Base-by-base conservation (phyloP, 352 stramenopile genomes). In the Pythium periplocum region DNA sequence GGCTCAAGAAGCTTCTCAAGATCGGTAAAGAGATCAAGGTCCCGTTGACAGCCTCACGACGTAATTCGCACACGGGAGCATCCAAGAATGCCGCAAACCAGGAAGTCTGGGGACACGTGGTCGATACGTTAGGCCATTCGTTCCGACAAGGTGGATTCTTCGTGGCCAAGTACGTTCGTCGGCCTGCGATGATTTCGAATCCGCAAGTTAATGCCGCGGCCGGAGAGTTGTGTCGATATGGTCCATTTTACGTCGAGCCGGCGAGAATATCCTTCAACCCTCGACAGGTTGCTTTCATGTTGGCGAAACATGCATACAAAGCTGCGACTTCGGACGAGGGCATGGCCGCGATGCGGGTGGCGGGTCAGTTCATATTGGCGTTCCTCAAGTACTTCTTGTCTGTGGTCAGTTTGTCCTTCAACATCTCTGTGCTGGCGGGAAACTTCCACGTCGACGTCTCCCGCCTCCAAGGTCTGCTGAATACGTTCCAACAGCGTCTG, bases 351-450 rank as follows among this genome's bases (percentile, higher is more conserved):
- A n/a, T 69, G 26, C 79, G 78, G 39, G 33, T 62, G 4, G 5
- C 64, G 1, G 53, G 51, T 0, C 62, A 80, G 44, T 52, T 51
- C 2, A 9, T 64, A 2, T 53, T 85, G 10, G 46, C 62, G 2
- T 9, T 67, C 4, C 2, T 70, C 48, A 85, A 85, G 53, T 83
- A 83, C 56, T 72, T 83, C 39, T 48, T 85, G 10, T 56, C 58
- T 0, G 59, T 85, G 11, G 54, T 85, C 41, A 81, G 66, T 70
- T 69, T 85, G 41, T 83, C 71, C 3, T 85, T 85, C 72, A 85
- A 85, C 64, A 68, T 85, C 31, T 71, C 62, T 1, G 69, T 85
- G 39, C 51, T 85, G 5, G 60, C 64, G 1, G 62, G 53, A 0
- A 70, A 70, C 36, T 76, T 82, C 60, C 61, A 66, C 0, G 45